phyloP scores from a whole-genome alignment of 805 yeast genomes.

The Candida railenensis region DNA sequence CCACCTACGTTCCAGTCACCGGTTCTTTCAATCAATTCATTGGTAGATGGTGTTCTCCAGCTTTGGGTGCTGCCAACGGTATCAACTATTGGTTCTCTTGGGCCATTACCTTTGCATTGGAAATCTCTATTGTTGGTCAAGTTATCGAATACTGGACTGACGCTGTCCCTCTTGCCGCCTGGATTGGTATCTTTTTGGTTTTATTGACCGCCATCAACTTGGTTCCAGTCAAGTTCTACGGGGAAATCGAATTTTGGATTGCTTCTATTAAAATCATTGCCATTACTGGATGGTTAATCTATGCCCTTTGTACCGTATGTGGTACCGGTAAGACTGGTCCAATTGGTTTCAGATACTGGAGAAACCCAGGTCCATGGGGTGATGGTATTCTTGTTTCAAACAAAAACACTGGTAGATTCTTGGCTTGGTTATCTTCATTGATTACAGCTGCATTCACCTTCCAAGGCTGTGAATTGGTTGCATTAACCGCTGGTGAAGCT shows the following conservation, averaged over 20 bases:
- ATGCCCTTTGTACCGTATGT: conserved; percentile 68
- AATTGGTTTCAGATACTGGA: conserved; percentile 79
- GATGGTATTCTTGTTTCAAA: conserved; percentile 55
- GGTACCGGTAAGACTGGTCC: conserved; percentile 73
- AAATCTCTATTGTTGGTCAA: conserved; percentile 70
- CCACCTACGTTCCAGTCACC: conserved; percentile 69
- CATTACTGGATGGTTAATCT: conserved; percentile 67
- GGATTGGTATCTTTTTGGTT: conserved; percentile 69
- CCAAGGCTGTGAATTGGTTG: conserved; percentile 77
- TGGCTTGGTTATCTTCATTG: conserved; percentile 69
- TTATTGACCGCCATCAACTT: conserved; percentile 53
- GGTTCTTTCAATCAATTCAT: conserved; percentile 70
- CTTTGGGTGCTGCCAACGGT: conserved; percentile 70
- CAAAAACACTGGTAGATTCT: conserved; percentile 53
- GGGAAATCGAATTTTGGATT: conserved; percentile 77
- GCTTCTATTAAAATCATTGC: conserved; percentile 67
- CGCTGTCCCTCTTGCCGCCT: conserved; percentile 68
- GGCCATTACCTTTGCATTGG: conserved; percentile 76
- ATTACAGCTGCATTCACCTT: conserved; percentile 77
- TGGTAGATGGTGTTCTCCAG: conserved; percentile 66
- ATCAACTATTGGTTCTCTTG: conserved; percentile 78
- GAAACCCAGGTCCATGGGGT: conserved; percentile 77
- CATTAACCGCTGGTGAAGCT: conserved; percentile 75
- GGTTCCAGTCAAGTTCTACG: conserved; percentile 68
- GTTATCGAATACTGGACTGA: conserved; percentile 63